Base-by-base conservation (phyloP, 1,284 basidiomycete genomes). In the Agroathelia rolfsii region DNA sequence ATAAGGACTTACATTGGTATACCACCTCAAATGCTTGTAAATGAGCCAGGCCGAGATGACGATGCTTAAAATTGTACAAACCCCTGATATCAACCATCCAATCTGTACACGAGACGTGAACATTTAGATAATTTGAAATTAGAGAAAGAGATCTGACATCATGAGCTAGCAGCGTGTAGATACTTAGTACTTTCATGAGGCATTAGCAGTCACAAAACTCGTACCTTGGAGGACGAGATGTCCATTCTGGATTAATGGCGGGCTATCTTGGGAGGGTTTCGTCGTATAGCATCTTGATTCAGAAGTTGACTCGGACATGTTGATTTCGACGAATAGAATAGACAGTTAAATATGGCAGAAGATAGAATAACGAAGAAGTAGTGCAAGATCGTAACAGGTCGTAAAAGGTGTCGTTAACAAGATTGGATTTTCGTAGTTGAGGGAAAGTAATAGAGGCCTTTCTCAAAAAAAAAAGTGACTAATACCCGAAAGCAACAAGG, bases 41-140 rank as follows among this genome's bases (percentile, higher is more conserved):
- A 84, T 70, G 19, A 84, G 63, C 80, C 81, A 86, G 39, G 72
- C 61, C 0, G 78, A 81, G n/a, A 63, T 58, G 11, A 58, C 47
- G 3, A 63, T 64, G 3, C 79, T 67, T 14, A 75, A 42, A 8
- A 73, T 27, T 1, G 76, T 67, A 51, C 84, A 76, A 42, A 66
- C 61, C 2, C 73, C 76, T 28, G 70, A 64, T 21, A 83, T 52
- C 29, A 85, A 69, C 80, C 81, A 86, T 2, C 83, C 83, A 38
- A 84, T 66, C 72, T 80, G 33, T 9, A 27, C 25, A 18, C 26
- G 11, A 17, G 19, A 3, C 13, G 23, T 14, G 18, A 28, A 25
- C 23, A 30, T 3, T 10, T 12, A 18, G 6, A 3, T 17, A 28
- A 19, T 14, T 7, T 24, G n/a, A 12, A 24, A 5, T 7, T 9